Evolutionary conservation across 805 yeast genomes (phyloP), one percentile per base, ranked within the genome.

Genomic region (Lipomyces kockii): DNA sequence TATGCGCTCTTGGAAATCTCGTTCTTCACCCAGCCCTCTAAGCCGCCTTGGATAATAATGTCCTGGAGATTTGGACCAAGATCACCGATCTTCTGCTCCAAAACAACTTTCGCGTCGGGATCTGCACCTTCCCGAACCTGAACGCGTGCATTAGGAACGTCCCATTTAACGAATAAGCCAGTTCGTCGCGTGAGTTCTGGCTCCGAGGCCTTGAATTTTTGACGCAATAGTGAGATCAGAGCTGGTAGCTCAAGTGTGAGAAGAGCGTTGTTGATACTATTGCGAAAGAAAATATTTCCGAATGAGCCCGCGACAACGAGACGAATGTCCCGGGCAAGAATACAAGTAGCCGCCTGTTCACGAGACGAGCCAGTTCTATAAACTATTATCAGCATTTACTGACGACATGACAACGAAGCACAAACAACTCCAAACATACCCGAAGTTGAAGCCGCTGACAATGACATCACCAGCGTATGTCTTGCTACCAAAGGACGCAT

Each of bases 301-400:
- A 95, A 95, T 0, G 98, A 94, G 43, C 99, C 99, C 14, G 97
- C 90, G 67, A 96, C 97, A 27, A 95, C 97, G 72, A 95, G 83
- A 73, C 87, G 87, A 85, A 95, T 92, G 72, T 92, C 98, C 75
- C 96, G 87, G 54, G 99, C 98, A 72, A 95, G 83, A 67, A 95
- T 89, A 27, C 97, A 93, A n/a, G 99, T 95, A 43, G 99, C 99
- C 2, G 99, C 99, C 82, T 95, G 99, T 79, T 95, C 99, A 81
- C 99, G 88, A 32, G 97, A 92, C 8, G 98, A 93, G 58, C 99
- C 99, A 11, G 99, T 95, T 74, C 69, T 65, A 51, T 52, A 22
- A 22, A 49, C 1, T n/a, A 58, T n/a, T 39, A 14, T 61, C 14
- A 29, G 39, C 7, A 43, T 34, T n/a, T 11, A n/a, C 25, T 7